A percentile compares a stretch with the other conserved stretches of the same genome.
These are phyloP conservation scores for Boletus coccyginus DNA, from an alignment of 768 basidiomycete genomes.

Conservation along the genomic window DNA sequence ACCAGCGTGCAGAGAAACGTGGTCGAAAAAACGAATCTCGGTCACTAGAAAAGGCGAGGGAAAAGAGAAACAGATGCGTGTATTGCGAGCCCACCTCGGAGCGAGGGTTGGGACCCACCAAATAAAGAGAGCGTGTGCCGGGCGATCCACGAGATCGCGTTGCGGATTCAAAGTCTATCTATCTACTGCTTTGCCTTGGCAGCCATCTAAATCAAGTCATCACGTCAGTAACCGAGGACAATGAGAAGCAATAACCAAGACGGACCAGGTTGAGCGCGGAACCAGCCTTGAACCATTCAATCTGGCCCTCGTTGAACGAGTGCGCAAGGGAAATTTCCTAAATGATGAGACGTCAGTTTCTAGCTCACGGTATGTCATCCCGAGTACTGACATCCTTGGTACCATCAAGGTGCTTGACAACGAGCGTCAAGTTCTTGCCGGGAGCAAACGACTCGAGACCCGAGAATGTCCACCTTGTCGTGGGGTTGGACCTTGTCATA, in stretches of 20 bases:
- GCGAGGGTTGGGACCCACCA: neutral
- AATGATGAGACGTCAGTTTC: constrained; percentile 15
- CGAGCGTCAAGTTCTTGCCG: constrained; percentile 85
- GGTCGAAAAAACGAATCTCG: neutral
- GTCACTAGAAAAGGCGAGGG: neutral
- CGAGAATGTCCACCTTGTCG: constrained; percentile 88
- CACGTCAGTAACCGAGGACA: neutral
- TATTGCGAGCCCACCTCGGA: neutral
- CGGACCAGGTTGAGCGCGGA: constrained; percentile 85
- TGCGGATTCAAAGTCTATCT: constrained; percentile 10
- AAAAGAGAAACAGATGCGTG: neutral
- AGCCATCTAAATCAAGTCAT: constrained; percentile 52
- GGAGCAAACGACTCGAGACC: constrained; percentile 86
- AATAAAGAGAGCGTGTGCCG: constrained; percentile 1
- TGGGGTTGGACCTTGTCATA: constrained; percentile 89
- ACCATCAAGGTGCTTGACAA: constrained; percentile 81
- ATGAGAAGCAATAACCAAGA: constrained; percentile 14
- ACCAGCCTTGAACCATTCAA: constrained; percentile 98
- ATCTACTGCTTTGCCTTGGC: constrained; percentile 52
- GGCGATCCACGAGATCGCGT: neutral
- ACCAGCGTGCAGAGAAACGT: constrained; percentile 8
- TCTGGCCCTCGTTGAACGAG: constrained; percentile 96
- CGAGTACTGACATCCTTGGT: constrained; percentile 51
- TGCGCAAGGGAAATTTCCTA: constrained; percentile 79
- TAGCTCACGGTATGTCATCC: neutral